These are phyloP conservation scores for Cicer pinnatifidum DNA, from an alignment of 306 rosid species.

Conservation along the genomic window DNA sequence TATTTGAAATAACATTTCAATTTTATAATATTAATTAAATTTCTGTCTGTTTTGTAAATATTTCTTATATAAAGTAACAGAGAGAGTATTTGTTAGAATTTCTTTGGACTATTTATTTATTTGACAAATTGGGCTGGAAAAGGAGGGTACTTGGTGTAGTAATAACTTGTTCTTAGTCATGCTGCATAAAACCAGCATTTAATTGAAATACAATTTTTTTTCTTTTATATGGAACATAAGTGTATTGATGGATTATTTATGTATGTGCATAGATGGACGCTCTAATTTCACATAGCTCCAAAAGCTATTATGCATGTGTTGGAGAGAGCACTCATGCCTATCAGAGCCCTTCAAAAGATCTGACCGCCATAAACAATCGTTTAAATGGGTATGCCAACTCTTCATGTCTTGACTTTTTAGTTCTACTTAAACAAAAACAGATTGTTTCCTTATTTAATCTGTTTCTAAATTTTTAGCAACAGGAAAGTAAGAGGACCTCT, in stretches of 20 bases:
- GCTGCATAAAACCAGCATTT: neutral
- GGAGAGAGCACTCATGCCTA: constrained; percentile 99
- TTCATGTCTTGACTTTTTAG: neutral
- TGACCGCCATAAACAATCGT: constrained; percentile 94
- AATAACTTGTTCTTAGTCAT: constrained; percentile 7
- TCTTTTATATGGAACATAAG: constrained; percentile 9
- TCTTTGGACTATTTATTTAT: neutral
- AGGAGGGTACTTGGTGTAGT: constrained; percentile 1
- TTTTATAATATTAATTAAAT: too few species aligned
- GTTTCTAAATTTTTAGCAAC: constrained; percentile 52
- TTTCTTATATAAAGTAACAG: too few species aligned
- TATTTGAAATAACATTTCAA: too few species aligned
- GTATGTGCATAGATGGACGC: constrained; percentile 84
- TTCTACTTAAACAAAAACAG: neutral
- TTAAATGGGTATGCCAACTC: constrained; percentile 71
- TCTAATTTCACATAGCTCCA: constrained; percentile 88
- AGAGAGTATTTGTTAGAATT: constrained; percentile 6
- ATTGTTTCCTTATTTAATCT: constrained; percentile 28
- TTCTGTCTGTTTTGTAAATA: too few species aligned
- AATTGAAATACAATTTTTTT: neutral
- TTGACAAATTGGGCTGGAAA: neutral
- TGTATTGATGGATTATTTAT: constrained; percentile 6
- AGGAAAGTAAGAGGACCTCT: constrained; percentile 83
- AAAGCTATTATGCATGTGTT: constrained; percentile 96
- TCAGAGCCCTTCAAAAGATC: constrained; percentile 98